Evolutionary conservation across 2,329 filamentous ascomycete genomes (phyloP), one percentile per base, ranked within the genome.

Genomic region (Byssothecium circinans): DNA sequence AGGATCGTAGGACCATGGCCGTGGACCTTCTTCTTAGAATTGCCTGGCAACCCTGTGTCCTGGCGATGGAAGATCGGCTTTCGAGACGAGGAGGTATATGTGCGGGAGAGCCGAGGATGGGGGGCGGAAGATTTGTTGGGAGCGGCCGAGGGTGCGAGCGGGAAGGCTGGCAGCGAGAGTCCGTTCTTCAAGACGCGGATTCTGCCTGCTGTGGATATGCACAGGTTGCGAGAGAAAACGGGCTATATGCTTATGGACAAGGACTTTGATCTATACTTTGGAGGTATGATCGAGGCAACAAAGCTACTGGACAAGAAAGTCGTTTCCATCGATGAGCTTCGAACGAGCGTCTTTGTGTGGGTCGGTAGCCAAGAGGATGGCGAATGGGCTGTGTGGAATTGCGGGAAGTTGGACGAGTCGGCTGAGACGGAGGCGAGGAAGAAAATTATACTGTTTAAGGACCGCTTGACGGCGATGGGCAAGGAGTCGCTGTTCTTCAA

Each of bases 401-500:
- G 77, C 57, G 76, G 81, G 50, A 77, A 78, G 47, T 71, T 75
- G 4, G 76, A 79, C 30, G 68, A 67, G 38, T 70, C 69, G 41
- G 69, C 72, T 34, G 82, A 87, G 56, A 85, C 88, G 49, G 80
- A 84, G 52, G 81, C 81, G 39, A 75, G 85, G 57, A 81, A 84
- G 53, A 89, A 94, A 71, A 85, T 96, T 8, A 82, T 94, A 53
- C 80, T 81, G 2, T 95, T 96, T 68, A 85, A 89, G 60, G 87
- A 94, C 35, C 84, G 84, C 17, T 78, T 96, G 58, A 79, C 81
- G 1, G 79, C 79, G 2, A 78, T 94, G 70, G 90, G 87, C 35
- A 95, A 96, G 72, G 91, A 96, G 69, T 84, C 87, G 54, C 70
- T 96, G 43, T 96, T 96, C 74, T 96, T 88, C 74, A 83, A 87